A percentile compares a stretch with the other conserved stretches of the same genome.
These are phyloP conservation scores for Pyrenopolyporus hunteri DNA, from an alignment of 495 filamentous ascomycete genomes.

Conservation along the genomic window DNA sequence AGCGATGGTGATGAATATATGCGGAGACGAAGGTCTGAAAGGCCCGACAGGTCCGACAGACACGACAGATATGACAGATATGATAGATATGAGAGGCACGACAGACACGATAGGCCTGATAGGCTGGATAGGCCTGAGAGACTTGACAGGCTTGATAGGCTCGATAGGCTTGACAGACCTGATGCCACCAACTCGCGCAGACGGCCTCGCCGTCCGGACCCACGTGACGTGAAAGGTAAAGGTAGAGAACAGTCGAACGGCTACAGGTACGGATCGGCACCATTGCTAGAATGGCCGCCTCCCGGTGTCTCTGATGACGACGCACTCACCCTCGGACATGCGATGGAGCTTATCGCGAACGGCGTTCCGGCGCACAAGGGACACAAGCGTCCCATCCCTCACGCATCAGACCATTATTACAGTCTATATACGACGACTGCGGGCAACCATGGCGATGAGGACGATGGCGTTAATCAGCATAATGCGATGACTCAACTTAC, in stretches of 20 bases:
- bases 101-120: too few species aligned
- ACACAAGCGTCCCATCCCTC: constrained; percentile 52
- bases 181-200: constrained; percentile 41
- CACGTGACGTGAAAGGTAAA: constrained; percentile 50
- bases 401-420: constrained; percentile 57
- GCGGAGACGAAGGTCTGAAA: constrained; percentile 30
- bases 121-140: too few species aligned
- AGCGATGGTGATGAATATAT: constrained; percentile 43
- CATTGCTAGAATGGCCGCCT: constrained; percentile 56
- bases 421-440: constrained; percentile 55
- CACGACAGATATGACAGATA: too few species aligned
- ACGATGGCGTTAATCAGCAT: constrained; percentile 52
- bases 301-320: constrained; percentile 50
- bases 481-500: constrained; percentile 58
- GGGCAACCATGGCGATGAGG: constrained; percentile 53
- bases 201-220: constrained; percentile 48
- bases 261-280: constrained; percentile 43
- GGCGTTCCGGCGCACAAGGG: constrained; percentile 56
- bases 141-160: too few species aligned
- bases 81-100: too few species aligned
- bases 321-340: constrained; percentile 52
- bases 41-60: too few species aligned
- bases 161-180: too few species aligned
- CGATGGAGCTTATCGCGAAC: constrained; percentile 54
- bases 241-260: constrained; percentile 46